These are phyloP conservation scores for Fusarium praegraminearum DNA, from an alignment of 2,329 filamentous ascomycete species.

Conservation along the genomic window DNA sequence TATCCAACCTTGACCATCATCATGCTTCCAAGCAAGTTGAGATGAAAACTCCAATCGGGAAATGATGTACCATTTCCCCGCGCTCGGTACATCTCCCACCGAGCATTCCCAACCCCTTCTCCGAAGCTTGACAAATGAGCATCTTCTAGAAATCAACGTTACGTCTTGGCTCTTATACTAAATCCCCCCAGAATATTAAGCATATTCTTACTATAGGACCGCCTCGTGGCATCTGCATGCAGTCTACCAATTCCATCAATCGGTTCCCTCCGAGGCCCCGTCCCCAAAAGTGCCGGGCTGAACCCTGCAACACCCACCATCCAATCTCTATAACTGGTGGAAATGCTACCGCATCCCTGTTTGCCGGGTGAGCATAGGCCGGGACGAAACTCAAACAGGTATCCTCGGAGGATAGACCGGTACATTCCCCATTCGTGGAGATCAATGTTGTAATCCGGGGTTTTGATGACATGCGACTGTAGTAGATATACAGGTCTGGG, in stretches of 20 bases:
- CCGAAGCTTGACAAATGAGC: neutral
- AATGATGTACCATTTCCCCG: conserved; percentile 15
- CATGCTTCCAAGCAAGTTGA: neutral
- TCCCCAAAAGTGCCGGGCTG: conserved; percentile 13
- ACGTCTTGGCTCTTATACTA: neutral
- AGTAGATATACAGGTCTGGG: conserved; percentile 16
- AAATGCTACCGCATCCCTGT: conserved; percentile 26
- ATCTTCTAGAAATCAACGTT: neutral
- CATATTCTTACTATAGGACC: neutral
- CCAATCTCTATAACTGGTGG: no score
- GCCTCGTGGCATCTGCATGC: neutral
- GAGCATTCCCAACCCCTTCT: neutral
- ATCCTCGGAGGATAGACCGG: conserved; percentile 27
- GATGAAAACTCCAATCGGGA: neutral
- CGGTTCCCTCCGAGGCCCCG: neutral
- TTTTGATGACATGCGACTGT: neutral
- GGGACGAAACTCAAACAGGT: conserved; percentile 22
- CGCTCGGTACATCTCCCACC: conserved; percentile 7
- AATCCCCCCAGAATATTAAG: neutral
- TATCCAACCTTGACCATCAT: fast-evolving
- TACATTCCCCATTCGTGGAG: conserved; percentile 18
- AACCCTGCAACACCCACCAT: neutral
- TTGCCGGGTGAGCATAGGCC: conserved; percentile 2
- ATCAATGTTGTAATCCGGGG: neutral
- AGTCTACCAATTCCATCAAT: conserved; percentile 30